phyloP scores from a whole-genome alignment of 78 protist genomes.

The Capsaspora owczarzaki region DNA sequence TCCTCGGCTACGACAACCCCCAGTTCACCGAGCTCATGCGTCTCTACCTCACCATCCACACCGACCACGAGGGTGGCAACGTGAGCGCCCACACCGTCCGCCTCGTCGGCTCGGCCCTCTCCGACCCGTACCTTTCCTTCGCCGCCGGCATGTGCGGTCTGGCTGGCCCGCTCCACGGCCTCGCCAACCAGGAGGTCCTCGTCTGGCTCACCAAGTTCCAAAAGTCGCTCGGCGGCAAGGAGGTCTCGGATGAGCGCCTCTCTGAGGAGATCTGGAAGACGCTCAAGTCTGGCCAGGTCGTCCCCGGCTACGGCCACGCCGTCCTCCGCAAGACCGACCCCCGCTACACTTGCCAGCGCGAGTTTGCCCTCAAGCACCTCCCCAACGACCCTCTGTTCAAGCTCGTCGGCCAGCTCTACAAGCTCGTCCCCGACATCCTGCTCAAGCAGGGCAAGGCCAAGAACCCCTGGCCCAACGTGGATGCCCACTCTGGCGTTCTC shows the following conservation, averaged over 20 bases:
- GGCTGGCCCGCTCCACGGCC: slow-evolving; percentile 96
- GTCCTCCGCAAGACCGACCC: slow-evolving; percentile 78
- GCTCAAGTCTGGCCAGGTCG: slow-evolving; percentile 87
- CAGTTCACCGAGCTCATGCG: slow-evolving; percentile 88
- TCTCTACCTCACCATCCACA: slow-evolving; percentile 88
- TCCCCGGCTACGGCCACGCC: slow-evolving; percentile 98
- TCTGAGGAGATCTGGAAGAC: slow-evolving; percentile 77
- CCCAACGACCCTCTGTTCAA: slow-evolving; percentile 75
- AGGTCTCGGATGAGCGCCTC: slow-evolving; percentile 54
- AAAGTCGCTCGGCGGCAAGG: slow-evolving; percentile 38
- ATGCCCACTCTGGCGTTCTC: slow-evolving; percentile 94
- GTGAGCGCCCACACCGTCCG: slow-evolving; percentile 91
- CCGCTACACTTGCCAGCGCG: slow-evolving; percentile 91
- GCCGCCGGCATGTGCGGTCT: slow-evolving; percentile 89
- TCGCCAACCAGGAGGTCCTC: slow-evolving; percentile 95
- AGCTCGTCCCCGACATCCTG: slow-evolving; percentile 80
- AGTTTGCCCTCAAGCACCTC: slow-evolving; percentile 88
- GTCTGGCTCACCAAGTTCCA: slow-evolving; percentile 38
- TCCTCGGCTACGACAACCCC: slow-evolving; percentile 57
- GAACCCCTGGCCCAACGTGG: slow-evolving; percentile 94
- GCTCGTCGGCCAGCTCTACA: slow-evolving; percentile 38
- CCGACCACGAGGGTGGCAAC: slow-evolving; percentile 82
- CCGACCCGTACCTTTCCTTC: slow-evolving; percentile 91
- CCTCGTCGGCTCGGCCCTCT: slow-evolving; percentile 92
- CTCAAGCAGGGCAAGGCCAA: slow-evolving; percentile 86